These are phyloP conservation scores for Colletotrichum tabaci DNA, from an alignment of 2,329 filamentous ascomycete genomes.

Conservation along the genomic window DNA sequence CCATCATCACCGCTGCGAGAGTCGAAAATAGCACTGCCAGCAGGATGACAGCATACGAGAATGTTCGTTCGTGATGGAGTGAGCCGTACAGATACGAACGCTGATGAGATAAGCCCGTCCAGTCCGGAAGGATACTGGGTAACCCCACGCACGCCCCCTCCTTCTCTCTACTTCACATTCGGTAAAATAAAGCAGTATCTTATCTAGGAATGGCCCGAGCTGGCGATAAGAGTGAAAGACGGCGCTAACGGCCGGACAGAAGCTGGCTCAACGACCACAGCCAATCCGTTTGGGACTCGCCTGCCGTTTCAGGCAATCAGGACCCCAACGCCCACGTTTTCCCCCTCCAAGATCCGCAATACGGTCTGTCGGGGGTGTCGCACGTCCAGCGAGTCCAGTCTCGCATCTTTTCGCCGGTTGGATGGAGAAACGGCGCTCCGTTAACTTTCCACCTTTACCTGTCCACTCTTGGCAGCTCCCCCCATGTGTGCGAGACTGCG, in stretches of 20 bases:
- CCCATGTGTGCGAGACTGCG: neutral
- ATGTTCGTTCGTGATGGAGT: conserved; percentile 3
- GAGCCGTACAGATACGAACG: conserved; percentile 15
- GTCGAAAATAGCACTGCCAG: conserved; percentile 30
- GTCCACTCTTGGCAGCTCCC: neutral
- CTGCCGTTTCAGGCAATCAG: conserved; percentile 13
- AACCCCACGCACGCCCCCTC: neutral
- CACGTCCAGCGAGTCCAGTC: conserved; percentile 1
- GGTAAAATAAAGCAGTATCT: neutral
- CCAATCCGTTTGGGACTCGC: conserved; percentile 15
- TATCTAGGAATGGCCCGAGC: conserved; percentile 13
- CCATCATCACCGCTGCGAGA: neutral
- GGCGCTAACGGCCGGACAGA: conserved; percentile 17
- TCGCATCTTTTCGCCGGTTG: neutral
- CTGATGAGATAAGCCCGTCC: conserved; percentile 6
- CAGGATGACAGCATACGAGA: conserved; percentile 34
- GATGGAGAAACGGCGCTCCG: conserved; percentile 7
- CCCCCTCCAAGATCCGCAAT: neutral
- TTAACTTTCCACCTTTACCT: neutral
- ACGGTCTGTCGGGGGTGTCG: neutral
- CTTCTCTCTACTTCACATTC: neutral
- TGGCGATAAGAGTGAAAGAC: conserved; percentile 1
- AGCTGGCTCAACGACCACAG: neutral
- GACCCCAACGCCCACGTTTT: conserved; percentile 9
- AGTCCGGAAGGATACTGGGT: neutral